Percentiles rank a stretch among this genome's conserved stretches.
phyloP scores from a whole-genome alignment of 1,139 yeast genomes.

The Magnusiomyces suaveolens region DNA sequence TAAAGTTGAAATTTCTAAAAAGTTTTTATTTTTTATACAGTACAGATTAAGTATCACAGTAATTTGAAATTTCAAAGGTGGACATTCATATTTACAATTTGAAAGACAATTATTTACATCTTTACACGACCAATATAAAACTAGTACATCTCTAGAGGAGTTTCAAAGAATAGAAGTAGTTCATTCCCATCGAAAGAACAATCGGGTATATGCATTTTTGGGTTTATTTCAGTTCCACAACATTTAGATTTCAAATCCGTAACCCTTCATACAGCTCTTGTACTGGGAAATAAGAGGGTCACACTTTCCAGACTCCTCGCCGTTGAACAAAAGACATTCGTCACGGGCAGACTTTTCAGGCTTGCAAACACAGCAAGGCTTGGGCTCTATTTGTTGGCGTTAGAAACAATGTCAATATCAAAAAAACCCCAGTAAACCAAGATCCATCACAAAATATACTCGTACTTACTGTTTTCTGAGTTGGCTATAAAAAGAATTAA shows the following conservation, averaged over 20 bases:
- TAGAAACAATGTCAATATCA: background rate
- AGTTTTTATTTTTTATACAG: background rate
- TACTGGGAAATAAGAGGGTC: constrained; percentile 58
- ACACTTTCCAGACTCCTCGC: constrained; percentile 80
- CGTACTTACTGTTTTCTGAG: background rate
- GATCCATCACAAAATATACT: background rate
- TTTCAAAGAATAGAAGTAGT: no score
- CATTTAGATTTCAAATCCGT: constrained; percentile 54
- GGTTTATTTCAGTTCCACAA: no score
- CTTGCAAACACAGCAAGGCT: constrained; percentile 94
- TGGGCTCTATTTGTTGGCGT: constrained; percentile 40
- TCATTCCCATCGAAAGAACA: no score
- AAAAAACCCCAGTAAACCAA: background rate
- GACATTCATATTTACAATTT: no score
- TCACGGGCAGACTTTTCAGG: constrained; percentile 78
- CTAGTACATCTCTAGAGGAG: no score
- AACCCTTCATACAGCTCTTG: constrained; percentile 85
- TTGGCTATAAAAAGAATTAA: background rate
- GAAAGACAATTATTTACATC: no score
- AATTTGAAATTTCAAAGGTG: no score
- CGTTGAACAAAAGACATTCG: constrained; percentile 73
- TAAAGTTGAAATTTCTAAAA: background rate
- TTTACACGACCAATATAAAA: no score
- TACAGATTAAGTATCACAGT: background rate
- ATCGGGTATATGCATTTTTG: no score